Evolutionary conservation across 495 filamentous ascomycete genomes (phyloP).

Genomic region (Aspergillus sclerotioniger): DNA sequence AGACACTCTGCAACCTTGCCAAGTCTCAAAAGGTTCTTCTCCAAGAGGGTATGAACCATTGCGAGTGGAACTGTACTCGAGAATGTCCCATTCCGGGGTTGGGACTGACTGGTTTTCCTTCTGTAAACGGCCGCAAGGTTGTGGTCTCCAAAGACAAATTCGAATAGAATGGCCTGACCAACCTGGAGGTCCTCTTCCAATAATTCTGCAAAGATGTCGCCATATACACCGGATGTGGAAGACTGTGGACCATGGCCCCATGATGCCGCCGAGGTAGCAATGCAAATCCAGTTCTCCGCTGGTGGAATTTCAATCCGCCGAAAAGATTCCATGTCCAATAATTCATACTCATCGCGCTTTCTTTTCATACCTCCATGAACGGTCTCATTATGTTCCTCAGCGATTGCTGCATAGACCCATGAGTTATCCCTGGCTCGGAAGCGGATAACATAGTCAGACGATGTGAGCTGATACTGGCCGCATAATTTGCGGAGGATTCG

Average conservation of each 20-base stretch:
- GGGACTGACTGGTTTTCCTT: neutral
- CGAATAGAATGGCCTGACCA: conserved; percentile 1
- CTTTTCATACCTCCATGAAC: neutral
- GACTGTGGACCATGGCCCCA: neutral
- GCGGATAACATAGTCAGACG: conserved; percentile 2
- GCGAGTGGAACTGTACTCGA: neutral
- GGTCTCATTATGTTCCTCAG: neutral
- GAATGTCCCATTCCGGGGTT: neutral
- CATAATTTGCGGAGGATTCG: conserved; percentile 2
- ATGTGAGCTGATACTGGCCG: neutral
- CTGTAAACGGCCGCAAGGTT: conserved; percentile 7
- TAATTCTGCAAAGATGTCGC: neutral
- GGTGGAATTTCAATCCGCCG: neutral
- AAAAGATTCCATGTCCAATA: too few relatives aligned
- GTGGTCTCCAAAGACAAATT: conserved; percentile 4
- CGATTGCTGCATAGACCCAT: neutral
- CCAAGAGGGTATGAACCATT: neutral
- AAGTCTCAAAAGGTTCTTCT: neutral
- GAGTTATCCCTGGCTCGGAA: neutral
- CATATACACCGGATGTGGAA: neutral
- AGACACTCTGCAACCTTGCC: neutral
- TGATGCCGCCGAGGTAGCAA: neutral
- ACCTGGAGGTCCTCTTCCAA: neutral
- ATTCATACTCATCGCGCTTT: conserved; percentile 1
- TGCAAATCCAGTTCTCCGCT: neutral